These are phyloP conservation scores for Aspergillus hancockii DNA, from an alignment of 495 filamentous ascomycete species.

Conservation along the genomic window DNA sequence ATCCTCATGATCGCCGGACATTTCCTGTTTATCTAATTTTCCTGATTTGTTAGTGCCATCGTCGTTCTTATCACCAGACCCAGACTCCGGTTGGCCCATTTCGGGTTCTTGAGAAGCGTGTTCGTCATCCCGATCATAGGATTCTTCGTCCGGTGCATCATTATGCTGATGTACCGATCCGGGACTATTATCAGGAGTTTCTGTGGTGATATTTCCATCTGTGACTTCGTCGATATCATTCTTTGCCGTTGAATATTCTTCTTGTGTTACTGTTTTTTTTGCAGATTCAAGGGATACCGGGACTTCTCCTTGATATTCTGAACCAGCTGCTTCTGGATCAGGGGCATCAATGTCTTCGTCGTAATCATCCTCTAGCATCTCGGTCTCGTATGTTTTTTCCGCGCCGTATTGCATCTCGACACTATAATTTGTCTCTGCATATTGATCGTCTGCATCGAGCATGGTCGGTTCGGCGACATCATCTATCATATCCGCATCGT, in stretches of 20 bases:
- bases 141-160: constrained; percentile 12
- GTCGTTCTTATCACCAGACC: constrained; percentile 15
- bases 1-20: constrained; percentile 4
- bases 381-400: constrained; percentile 40
- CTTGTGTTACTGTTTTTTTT: constrained; percentile 15
- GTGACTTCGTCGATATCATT: constrained; percentile 12
- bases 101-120: constrained; percentile 8
- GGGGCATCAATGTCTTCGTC: constrained; percentile 36
- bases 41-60: constrained; percentile 29
- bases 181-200: constrained; percentile 13
- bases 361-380: constrained; percentile 48
- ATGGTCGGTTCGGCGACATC: constrained; percentile 45
- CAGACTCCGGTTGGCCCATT: constrained; percentile 5
- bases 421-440: constrained; percentile 32
- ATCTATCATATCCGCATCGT: constrained; percentile 54
- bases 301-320: constrained; percentile 21
- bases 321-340: constrained; percentile 29
- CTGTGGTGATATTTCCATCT: background rate
- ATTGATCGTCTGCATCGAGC: constrained; percentile 37
- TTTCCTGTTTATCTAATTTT: constrained; percentile 12
- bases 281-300: constrained; percentile 12
- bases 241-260: constrained; percentile 1
- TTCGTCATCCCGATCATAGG: constrained; percentile 19
- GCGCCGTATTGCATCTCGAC: constrained; percentile 37
- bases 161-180: constrained; percentile 6